These are phyloP conservation scores for Aspergillus oerlinghausenensis DNA, from an alignment of 2,329 filamentous ascomycete species.

Conservation along the genomic window DNA sequence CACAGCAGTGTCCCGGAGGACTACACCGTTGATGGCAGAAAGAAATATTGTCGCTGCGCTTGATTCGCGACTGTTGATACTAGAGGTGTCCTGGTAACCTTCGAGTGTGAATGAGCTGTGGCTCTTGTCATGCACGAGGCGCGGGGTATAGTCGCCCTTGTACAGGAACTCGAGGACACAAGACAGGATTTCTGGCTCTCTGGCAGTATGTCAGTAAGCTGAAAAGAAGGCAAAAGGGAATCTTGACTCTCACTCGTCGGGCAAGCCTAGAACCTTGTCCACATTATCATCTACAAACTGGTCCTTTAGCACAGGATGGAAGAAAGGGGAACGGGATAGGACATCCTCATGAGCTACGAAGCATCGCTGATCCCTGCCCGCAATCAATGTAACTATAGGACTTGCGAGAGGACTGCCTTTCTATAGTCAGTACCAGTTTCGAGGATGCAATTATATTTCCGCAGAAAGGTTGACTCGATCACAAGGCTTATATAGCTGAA, in stretches of 20 bases:
- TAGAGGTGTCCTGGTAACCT: conserved; percentile 55
- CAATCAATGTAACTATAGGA: conserved; percentile 80
- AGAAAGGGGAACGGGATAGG: conserved; percentile 78
- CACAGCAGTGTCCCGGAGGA: conserved; percentile 88
- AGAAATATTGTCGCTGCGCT: conserved; percentile 76
- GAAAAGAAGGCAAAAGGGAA: not conserved
- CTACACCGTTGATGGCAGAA: conserved; percentile 65
- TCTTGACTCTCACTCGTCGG: conserved; percentile 51
- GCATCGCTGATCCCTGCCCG: conserved; percentile 78
- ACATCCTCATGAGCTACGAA: conserved; percentile 96
- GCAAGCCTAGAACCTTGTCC: conserved; percentile 74
- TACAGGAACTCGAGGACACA: conserved; percentile 94
- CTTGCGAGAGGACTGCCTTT: conserved; percentile 48
- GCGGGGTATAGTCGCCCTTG: conserved; percentile 93
- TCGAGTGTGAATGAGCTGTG: conserved; percentile 87
- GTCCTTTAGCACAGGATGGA: conserved; percentile 66
- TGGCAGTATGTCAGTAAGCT: conserved; percentile 25
- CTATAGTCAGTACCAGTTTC: conserved; percentile 11
- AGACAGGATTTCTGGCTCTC: conserved; percentile 89
- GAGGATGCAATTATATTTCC: not conserved
- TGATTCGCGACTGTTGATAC: conserved; percentile 56
- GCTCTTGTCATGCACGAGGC: conserved; percentile 80
- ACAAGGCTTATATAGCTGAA: not conserved
- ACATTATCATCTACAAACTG: conserved; percentile 65
- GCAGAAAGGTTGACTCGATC: not conserved